Base-by-base conservation (phyloP, 2,329 filamentous ascomycete genomes). In the Lecanicillium sp. region DNA sequence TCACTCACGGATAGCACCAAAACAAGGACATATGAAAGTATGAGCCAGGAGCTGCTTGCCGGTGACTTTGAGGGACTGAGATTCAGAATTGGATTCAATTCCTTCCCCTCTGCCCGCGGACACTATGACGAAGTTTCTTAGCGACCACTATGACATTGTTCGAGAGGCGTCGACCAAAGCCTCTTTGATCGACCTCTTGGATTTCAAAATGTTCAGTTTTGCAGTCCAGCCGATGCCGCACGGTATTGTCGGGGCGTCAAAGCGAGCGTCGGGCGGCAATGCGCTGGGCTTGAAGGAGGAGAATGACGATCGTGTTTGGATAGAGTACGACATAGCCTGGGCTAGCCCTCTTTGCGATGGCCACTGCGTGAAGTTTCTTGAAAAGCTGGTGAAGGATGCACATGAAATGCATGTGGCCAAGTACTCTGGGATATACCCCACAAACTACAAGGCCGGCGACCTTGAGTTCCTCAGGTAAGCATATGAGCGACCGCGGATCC, bases 11-110 rank as follows among this genome's bases (percentile, higher is more conserved):
- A 74, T 47, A 67, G 56, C n/a, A 61, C 60, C 37, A 66, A 69
- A 50, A 65, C 63, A 3, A 69, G 64, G 45, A 65, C 57, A 6
- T 72, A 72, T 44, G 57, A 63, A 36, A 62, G 65, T 30, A 54
- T 76, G 8, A 40, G 39, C 8, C 7, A 36, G 4, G 33, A 44
- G 20, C 19, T 32, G 2, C 14, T 35, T 6, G 39, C 32, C 14
- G 43, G 45, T 22, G 15, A 44, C 17, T 14, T 38, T 17, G 36
- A 46, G 27, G 41, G 38, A 11, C 17, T 45, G 1, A 36, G 45
- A 2, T 41, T 47, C 25, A 41, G 39, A 29, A 40, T 47, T 17
- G 18, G 43, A 1, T 35, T 32, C 2, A 47, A 47, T 33, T 40
- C 47, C 8, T 47, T 49, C 32, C 47, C 47, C 43, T 34, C 47